Conservation (phyloP, 2,329 filamentous ascomycete genomes). For the Fusarium caatingaense region DNA sequence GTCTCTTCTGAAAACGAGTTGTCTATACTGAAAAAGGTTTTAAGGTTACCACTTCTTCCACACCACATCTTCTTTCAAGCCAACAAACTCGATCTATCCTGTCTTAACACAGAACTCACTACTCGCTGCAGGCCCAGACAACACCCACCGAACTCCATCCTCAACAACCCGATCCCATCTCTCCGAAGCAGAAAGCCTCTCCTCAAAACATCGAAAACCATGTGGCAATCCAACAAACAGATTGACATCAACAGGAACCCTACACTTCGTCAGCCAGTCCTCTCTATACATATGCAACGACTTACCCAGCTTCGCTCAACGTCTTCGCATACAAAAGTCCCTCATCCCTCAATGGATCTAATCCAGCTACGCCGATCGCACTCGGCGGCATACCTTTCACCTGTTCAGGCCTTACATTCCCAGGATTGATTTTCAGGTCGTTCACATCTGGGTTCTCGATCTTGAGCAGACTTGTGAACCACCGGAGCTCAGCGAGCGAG, state of each 20-base stretch:
- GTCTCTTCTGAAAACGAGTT: no score
- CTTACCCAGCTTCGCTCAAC: constrained; percentile 8
- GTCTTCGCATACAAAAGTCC: constrained; percentile 3
- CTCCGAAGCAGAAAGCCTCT: not conserved
- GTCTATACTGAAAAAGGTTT: no score
- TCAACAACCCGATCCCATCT: constrained; percentile 7
- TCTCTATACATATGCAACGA: fast-evolving
- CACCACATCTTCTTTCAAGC: not conserved
- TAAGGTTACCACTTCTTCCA: no score
- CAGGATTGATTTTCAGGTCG: constrained; percentile 9
- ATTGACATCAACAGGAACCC: not conserved
- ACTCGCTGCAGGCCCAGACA: not conserved
- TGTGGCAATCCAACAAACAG: constrained; percentile 3
- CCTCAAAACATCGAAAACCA: constrained; percentile 7
- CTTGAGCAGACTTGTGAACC: constrained; percentile 1
- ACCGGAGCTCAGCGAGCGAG: not conserved
- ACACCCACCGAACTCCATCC: not conserved
- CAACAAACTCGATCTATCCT: not conserved
- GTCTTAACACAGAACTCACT: constrained; percentile 1
- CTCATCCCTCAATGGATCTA: constrained; percentile 3
- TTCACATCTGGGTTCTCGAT: not conserved
- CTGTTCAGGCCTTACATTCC: not conserved
- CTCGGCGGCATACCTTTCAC: constrained; percentile 3
- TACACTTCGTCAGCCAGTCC: fast-evolving
- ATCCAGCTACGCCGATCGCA: not conserved